Conservation (phyloP, 768 basidiomycete genomes). For the Mycena latifolia region DNA sequence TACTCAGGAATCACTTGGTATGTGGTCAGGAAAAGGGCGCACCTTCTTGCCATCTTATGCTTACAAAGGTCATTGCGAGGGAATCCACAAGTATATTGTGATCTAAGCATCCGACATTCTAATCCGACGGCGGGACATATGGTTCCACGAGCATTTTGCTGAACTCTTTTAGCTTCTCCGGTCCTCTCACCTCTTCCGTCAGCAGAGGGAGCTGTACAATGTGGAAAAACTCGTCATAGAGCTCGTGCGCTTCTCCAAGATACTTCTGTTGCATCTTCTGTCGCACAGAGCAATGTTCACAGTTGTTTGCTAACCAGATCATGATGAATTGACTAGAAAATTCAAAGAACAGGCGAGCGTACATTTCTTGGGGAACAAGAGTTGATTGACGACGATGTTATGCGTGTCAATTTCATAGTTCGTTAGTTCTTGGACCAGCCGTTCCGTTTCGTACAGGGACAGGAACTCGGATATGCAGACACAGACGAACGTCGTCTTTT, state of each 20-base stretch:
- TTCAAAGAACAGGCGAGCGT: not conserved
- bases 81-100: constrained; percentile 14
- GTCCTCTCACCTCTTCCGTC: constrained; percentile 97
- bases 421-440: constrained; percentile 96
- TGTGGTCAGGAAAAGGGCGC: too few relatives aligned
- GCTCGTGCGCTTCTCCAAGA: constrained; percentile 94
- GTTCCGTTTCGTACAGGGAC: constrained; percentile 98
- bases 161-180: constrained; percentile 93
- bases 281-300: constrained; percentile 95
- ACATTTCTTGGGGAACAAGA: constrained; percentile 94
- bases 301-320: constrained; percentile 79
- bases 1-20: too few relatives aligned
- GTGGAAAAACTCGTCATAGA: constrained; percentile 99
- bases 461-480: constrained; percentile 99
- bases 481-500: constrained; percentile 99
- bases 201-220: constrained; percentile 93
- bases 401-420: constrained; percentile 97
- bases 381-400: constrained; percentile 98
- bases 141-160: constrained; percentile 92
- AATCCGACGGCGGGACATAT: constrained; percentile 71
- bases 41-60: too few relatives aligned
- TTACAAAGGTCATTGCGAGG: too few relatives aligned
- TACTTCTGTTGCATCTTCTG: constrained; percentile 99
- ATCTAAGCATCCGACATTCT: constrained; percentile 18
- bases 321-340: constrained; percentile 21